A percentile compares a stretch with the other conserved stretches of the same genome.
These are phyloP conservation scores for Picocystis sp. DNA, from an alignment of 163 green algal species.

Conservation along the genomic window DNA sequence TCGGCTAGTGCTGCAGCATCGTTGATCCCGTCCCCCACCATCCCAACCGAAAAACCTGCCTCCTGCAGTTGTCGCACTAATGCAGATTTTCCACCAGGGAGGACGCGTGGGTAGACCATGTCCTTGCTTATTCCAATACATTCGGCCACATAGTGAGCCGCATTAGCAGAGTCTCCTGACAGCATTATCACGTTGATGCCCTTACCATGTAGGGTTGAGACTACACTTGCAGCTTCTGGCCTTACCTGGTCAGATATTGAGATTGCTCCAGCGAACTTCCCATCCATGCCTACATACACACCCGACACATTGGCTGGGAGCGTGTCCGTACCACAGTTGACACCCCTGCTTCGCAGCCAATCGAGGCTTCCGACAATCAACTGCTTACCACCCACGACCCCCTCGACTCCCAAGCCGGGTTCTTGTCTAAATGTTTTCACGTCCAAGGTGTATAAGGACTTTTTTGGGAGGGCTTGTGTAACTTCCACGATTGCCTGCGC, in stretches of 20 bases:
- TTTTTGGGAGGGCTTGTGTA: slow-evolving; percentile 15
- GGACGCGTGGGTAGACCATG: slow-evolving; percentile 56
- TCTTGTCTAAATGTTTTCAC: slow-evolving; percentile 61
- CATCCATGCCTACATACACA: slow-evolving; percentile 59
- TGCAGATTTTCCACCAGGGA: slow-evolving; percentile 58
- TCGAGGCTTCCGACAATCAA: slow-evolving; percentile 65
- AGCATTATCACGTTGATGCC: slow-evolving; percentile 59
- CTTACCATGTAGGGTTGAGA: slow-evolving; percentile 35
- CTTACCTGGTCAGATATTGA: slow-evolving; percentile 50
- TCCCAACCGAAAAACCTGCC: slow-evolving; percentile 45
- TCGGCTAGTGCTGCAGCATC: slow-evolving; percentile 78
- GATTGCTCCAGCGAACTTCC: slow-evolving; percentile 36
- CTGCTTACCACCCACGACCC: slow-evolving; percentile 30
- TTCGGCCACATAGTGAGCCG: slow-evolving; percentile 42
- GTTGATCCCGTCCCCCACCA: slow-evolving; percentile 95
- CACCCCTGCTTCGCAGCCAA: slow-evolving; percentile 34
- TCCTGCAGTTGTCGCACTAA: slow-evolving; percentile 41
- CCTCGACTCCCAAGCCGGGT: slow-evolving; percentile 57
- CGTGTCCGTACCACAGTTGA: not conserved
- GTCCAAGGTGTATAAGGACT: slow-evolving; percentile 10
- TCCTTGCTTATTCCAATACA: slow-evolving; percentile 50
- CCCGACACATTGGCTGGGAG: not conserved
- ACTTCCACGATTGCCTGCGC: slow-evolving; percentile 42
- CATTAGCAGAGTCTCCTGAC: slow-evolving; percentile 40
- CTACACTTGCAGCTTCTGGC: slow-evolving; percentile 25